These are phyloP conservation scores for Graphilbum ipis-grandicollis DNA, from an alignment of 2,329 filamentous ascomycete genomes.

Conservation along the genomic window DNA sequence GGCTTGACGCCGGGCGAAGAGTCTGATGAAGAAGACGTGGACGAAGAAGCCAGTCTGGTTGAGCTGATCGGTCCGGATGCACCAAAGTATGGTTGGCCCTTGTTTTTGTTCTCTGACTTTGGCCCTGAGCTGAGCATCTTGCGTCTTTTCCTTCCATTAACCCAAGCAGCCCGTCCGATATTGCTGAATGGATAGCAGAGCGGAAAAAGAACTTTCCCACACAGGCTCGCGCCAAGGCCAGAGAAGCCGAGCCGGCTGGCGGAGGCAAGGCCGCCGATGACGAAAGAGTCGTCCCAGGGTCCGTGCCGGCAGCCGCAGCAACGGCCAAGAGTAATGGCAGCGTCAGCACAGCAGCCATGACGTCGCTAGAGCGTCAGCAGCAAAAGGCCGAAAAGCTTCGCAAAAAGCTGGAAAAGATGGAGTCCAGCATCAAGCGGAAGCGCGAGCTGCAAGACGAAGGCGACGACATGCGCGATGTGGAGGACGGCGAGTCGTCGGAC, in stretches of 20 bases:
- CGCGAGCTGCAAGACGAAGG: slow-evolving; percentile 50
- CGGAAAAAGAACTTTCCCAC: slow-evolving; percentile 70
- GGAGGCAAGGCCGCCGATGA: slow-evolving; percentile 31
- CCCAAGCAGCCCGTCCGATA: slow-evolving; percentile 45
- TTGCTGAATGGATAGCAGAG: slow-evolving; percentile 67
- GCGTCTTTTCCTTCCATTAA: slow-evolving; percentile 4
- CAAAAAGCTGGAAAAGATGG: slow-evolving; percentile 50
- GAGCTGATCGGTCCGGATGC: slow-evolving; percentile 38
- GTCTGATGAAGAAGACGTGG: slow-evolving; percentile 49
- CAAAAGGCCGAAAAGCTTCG: slow-evolving; percentile 43
- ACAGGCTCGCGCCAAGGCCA: slow-evolving; percentile 47
- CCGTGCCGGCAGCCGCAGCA: not conserved
- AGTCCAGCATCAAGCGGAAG: slow-evolving; percentile 52
- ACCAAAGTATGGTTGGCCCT: slow-evolving; percentile 29
- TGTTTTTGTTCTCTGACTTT: not conserved
- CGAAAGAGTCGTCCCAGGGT: slow-evolving; percentile 33
- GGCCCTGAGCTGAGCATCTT: not conserved
- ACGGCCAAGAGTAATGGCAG: slow-evolving; percentile 10
- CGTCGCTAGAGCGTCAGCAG: slow-evolving; percentile 35
- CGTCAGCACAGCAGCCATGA: slow-evolving; percentile 22
- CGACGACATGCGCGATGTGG: slow-evolving; percentile 39
- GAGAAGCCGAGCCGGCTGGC: slow-evolving; percentile 30
- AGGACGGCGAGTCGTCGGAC: slow-evolving; percentile 19
- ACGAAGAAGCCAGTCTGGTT: slow-evolving; percentile 46
- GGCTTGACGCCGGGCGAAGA: slow-evolving; percentile 52